A percentile compares a stretch with the other conserved stretches of the same genome.
phyloP scores from a whole-genome alignment of 192 early-diverging fungal species.

The Backusella mclennaniae region DNA sequence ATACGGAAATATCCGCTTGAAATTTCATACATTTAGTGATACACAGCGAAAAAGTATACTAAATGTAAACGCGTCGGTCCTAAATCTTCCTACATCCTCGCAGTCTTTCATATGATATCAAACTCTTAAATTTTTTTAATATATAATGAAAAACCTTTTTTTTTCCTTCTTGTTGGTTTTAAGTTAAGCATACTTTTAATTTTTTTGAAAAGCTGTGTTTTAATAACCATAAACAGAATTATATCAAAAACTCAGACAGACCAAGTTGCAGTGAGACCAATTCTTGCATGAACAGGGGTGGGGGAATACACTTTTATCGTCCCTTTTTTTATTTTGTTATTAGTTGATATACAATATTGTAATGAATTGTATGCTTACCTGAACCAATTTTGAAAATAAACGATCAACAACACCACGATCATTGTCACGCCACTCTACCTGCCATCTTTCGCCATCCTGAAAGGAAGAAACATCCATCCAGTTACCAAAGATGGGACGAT shows the following conservation, averaged over 20 bases:
- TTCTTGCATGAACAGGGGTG: neutral
- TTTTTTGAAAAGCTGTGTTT: neutral
- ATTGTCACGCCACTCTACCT: conserved; percentile 33
- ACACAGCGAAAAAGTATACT: neutral
- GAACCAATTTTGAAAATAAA: conserved; percentile 28
- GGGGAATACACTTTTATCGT: neutral
- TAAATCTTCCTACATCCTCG: neutral
- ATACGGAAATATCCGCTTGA: conserved; percentile 6
- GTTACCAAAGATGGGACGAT: conserved; percentile 33
- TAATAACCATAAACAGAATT: neutral
- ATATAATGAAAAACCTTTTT: neutral
- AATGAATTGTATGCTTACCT: neutral
- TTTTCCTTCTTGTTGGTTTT: neutral
- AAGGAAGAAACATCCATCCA: conserved; percentile 34
- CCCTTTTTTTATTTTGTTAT: neutral
- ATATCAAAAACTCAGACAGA: neutral
- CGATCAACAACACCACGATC: conserved; percentile 30
- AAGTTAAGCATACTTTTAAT: neutral
- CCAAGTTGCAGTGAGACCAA: neutral
- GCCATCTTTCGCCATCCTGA: conserved; percentile 32
- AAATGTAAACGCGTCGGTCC: neutral
- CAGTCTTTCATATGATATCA: neutral
- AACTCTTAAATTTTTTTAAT: neutral
- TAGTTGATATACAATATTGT: neutral
- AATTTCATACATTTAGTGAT: neutral